Evolutionary conservation across 2,329 filamentous ascomycete species (phyloP).

Genomic region (Fusarium redolens): DNA sequence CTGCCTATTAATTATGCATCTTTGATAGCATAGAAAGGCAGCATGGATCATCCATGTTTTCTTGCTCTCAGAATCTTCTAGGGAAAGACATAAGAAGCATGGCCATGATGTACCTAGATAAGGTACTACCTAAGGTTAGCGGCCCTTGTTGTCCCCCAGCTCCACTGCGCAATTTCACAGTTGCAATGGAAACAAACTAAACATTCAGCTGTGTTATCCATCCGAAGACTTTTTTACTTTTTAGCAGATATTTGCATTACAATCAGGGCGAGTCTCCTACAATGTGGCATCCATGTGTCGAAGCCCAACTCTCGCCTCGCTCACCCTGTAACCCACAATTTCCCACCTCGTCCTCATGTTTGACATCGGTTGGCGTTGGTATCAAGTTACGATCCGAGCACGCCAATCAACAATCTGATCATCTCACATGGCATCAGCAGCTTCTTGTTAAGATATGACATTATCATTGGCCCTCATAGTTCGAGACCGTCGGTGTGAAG

Average conservation of each 20-base stretch:
- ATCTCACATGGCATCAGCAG: conserved; percentile 3
- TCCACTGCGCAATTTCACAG: not conserved
- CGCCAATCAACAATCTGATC: conserved; percentile 30
- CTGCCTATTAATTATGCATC: not conserved
- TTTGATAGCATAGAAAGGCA: not conserved
- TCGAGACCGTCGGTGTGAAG: conserved; percentile 18
- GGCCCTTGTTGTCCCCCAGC: not conserved
- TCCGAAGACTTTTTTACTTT: not conserved
- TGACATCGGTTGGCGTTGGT: conserved; percentile 31
- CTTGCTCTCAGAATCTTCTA: not conserved
- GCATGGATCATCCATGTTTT: not conserved
- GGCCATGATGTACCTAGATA: not conserved
- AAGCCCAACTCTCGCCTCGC: conserved; percentile 5
- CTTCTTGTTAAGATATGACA: not conserved
- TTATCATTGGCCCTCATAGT: conserved; percentile 19
- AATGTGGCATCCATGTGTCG: not conserved
- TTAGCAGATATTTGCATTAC: conserved; percentile 3
- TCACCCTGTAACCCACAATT: conserved; percentile 15
- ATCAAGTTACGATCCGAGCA: conserved; percentile 39
- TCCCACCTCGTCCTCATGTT: conserved; percentile 32
- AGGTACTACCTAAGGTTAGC: not conserved
- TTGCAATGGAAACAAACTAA: not conserved
- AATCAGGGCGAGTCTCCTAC: not conserved
- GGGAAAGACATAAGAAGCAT: not conserved
- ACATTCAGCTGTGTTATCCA: not conserved